Conservation (phyloP, 176 grass and related monocot genomes). For the Oryza brachyantha region DNA sequence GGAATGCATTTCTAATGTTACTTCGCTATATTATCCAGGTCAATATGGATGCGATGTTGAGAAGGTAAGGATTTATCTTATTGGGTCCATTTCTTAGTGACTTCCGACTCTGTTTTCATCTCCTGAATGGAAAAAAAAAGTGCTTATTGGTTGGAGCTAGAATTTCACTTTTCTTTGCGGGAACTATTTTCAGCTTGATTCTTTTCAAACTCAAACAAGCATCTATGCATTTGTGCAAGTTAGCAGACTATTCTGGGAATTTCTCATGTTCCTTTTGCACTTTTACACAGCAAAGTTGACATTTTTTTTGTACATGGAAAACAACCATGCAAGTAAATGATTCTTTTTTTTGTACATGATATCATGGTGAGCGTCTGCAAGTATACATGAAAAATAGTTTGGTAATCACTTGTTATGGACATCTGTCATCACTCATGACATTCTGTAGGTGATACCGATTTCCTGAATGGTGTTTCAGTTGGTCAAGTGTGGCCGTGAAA, state of each 20-base stretch:
- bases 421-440: not conserved
- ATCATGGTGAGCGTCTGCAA: not conserved
- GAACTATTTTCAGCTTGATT: not conserved
- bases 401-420: not conserved
- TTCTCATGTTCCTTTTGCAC: not conserved
- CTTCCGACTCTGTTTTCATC: slow-evolving; percentile 4
- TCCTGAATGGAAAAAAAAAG: not conserved
- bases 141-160: not conserved
- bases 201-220: not conserved
- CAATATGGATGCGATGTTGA: slow-evolving; percentile 64
- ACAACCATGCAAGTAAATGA: not conserved
- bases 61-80: slow-evolving; percentile 54
- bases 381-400: too few relatives aligned
- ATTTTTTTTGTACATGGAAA: not conserved
- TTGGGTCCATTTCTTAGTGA: not conserved
- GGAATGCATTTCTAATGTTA: slow-evolving; percentile 10
- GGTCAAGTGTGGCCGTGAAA: too few relatives aligned
- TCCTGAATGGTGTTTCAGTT: too few relatives aligned
- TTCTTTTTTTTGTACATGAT: not conserved
- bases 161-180: not conserved
- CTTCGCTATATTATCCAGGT: slow-evolving; percentile 55
- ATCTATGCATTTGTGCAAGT: not conserved
- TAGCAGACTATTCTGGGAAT: not conserved
- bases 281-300: not conserved
- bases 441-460: too few relatives aligned